A percentile compares a stretch with the other conserved stretches of the same genome.
Evolutionary conservation across 108 stramenopile genomes (phyloP).

Genomic region (Epithemia pelagica): DNA sequence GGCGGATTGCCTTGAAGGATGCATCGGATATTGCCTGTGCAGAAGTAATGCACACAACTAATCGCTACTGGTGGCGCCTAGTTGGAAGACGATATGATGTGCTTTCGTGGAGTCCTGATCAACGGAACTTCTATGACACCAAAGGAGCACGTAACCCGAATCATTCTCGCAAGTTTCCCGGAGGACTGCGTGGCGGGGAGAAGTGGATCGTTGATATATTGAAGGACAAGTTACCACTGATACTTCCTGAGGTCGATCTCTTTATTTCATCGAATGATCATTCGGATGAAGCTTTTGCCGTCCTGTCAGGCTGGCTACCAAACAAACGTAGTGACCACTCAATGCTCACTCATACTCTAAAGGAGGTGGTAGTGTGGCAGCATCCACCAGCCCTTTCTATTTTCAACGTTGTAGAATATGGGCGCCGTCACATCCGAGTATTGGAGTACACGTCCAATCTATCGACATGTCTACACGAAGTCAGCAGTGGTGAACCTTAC

Average conservation of each 20-base stretch:
- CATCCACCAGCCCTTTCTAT: conserved; percentile 90
- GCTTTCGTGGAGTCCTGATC: conserved; percentile 88
- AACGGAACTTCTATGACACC: conserved; percentile 79
- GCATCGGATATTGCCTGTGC: conserved; percentile 89
- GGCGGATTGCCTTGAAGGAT: conserved; percentile 47
- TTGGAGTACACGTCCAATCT: conserved; percentile 91
- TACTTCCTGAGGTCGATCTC: conserved; percentile 85
- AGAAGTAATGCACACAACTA: conserved; percentile 93
- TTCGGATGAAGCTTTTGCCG: conserved; percentile 74
- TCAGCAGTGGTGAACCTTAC: conserved; percentile 82
- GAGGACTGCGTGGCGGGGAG: conserved; percentile 59
- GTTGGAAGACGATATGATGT: conserved; percentile 96
- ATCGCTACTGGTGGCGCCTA: conserved; percentile 93
- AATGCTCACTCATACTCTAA: conserved; percentile 74
- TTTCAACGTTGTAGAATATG: conserved; percentile 94
- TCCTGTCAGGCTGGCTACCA: conserved; percentile 85
- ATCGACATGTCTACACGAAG: conserved; percentile 84
- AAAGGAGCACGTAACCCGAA: conserved; percentile 58
- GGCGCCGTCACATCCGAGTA: conserved; percentile 89
- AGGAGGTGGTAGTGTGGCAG: conserved; percentile 94
- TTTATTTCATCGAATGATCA: conserved; percentile 79
- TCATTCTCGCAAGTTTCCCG: conserved; percentile 75
- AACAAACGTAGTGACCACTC: conserved; percentile 53
- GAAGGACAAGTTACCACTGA: conserved; percentile 72
- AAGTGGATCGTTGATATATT: conserved; percentile 88